A percentile compares a stretch with the other conserved stretches of the same genome.
phyloP scores from a whole-genome alignment of 768 basidiomycete genomes.

The Dacryopinax primogenitus region DNA sequence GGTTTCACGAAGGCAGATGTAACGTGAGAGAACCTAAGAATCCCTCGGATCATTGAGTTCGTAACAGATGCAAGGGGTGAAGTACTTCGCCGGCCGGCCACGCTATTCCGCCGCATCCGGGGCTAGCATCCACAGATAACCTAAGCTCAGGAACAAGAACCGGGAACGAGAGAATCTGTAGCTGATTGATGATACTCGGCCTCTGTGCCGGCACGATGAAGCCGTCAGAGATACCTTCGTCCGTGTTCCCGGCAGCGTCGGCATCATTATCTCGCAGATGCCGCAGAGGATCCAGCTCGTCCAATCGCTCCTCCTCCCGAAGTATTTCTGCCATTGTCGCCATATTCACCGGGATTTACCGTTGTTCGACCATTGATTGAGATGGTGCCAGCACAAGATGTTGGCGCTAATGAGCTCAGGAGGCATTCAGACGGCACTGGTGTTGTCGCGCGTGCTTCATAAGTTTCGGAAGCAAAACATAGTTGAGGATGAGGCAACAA shows the following conservation, averaged over 20 bases:
- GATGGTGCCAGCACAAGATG: neutral
- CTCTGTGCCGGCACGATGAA: conserved; percentile 16
- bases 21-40: conserved; percentile 59
- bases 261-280: conserved; percentile 40
- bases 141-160: conserved; percentile 19
- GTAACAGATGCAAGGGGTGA: conserved; percentile 10
- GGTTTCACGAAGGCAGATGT: conserved; percentile 43
- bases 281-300: conserved; percentile 45
- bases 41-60: neutral
- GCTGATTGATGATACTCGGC: conserved; percentile 15
- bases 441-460: neutral
- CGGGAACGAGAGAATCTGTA: conserved; percentile 12
- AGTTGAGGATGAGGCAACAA: neutral
- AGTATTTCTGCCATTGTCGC: conserved; percentile 20
- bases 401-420: neutral
- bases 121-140: conserved; percentile 61
- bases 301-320: conserved; percentile 42
- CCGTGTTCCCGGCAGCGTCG: conserved; percentile 26
- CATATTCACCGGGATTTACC: neutral
- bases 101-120: conserved; percentile 82
- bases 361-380: neutral
- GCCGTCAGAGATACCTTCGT: conserved; percentile 11
- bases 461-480: neutral
- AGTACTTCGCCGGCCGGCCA: conserved; percentile 86
- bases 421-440: neutral